Evolutionary conservation across 176 grass and related monocot genomes (phyloP), one percentile per base, ranked within the genome.

Genomic region (Rhynchospora breviuscula): DNA sequence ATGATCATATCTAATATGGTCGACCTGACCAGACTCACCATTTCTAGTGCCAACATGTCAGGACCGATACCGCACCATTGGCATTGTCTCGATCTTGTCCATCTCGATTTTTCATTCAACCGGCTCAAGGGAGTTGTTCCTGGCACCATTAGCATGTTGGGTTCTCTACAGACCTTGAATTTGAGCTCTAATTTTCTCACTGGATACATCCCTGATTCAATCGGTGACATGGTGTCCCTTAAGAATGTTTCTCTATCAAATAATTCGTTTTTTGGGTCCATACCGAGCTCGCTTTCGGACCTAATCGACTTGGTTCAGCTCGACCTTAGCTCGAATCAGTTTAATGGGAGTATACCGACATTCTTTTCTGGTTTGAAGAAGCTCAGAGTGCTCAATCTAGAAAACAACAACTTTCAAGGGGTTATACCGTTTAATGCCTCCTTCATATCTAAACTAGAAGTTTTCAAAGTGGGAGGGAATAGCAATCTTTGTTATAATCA

Each of bases 351-450:
- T 91, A 88, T 99, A 44, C 96, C 93, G 0, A 71, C 0, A 7
- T 99, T 92, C 87, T 49, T 99, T 8, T 63, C 86, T 6, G 80
- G 90, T 40, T 88, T 99, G 91, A 86, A 62, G 29, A 79, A 65
- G 48, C 86, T 95, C 15, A 79, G 83, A 84, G 90, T 90, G 82
- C 89, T 99, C 54, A 90, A 88, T 85, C 75, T 99, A 57, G 93
- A 99, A 83, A 88, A 85, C 78, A 99, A 99, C 85, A 88, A 95
- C 86, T 95, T 99, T 84, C 89, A 93, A 58, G 96, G 96, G 45
- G 63, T 95, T n/a, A 25, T 99, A 23, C 91, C 93, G 5, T 99
- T 99, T 85, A 87, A 85, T 58, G 70, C 89, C 40, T 89, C 87
- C 45, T 99, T 93, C 91, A 31, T 99, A 26, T 80, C 89, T 35